phyloP scores from a whole-genome alignment of 805 yeast species.

The Starmerella gropengiesseri region DNA sequence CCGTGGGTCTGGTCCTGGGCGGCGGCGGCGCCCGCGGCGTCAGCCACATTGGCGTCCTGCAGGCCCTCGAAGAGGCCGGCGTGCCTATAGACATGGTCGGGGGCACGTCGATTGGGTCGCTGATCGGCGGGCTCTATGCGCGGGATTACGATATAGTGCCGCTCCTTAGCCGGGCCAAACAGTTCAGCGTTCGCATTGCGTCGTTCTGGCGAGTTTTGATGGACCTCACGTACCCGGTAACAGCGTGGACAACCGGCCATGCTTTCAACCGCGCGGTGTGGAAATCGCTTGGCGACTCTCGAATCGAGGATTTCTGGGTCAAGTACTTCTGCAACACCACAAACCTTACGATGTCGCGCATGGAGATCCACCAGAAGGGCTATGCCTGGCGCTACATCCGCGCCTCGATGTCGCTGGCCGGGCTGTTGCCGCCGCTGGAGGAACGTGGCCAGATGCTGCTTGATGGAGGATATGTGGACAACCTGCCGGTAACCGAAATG shows the following conservation, averaged over 20 bases:
- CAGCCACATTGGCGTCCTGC: constrained; percentile 83
- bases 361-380: constrained; percentile 89
- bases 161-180: constrained; percentile 78
- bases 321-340: constrained; percentile 83
- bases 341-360: constrained; percentile 83
- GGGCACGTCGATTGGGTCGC: constrained; percentile 93
- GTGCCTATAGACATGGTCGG: constrained; percentile 91
- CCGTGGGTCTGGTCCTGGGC: constrained; percentile 87
- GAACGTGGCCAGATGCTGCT: constrained; percentile 85
- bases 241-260: constrained; percentile 93
- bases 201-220: constrained; percentile 75
- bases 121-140: constrained; percentile 92
- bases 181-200: constrained; percentile 69
- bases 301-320: constrained; percentile 95
- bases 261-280: constrained; percentile 96
- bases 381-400: constrained; percentile 92
- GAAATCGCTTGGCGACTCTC: constrained; percentile 84
- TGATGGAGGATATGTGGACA: constrained; percentile 95
- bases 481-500: constrained; percentile 88
- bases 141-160: constrained; percentile 85
- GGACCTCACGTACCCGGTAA: constrained; percentile 86
- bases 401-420: constrained; percentile 95
- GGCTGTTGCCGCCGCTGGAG: constrained; percentile 72
- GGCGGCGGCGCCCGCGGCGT: constrained; percentile 98
- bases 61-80: constrained; percentile 81